Evolutionary conservation across 2,329 filamentous ascomycete genomes (phyloP), one percentile per base, ranked within the genome.

Genomic region (Eutypa lata): DNA sequence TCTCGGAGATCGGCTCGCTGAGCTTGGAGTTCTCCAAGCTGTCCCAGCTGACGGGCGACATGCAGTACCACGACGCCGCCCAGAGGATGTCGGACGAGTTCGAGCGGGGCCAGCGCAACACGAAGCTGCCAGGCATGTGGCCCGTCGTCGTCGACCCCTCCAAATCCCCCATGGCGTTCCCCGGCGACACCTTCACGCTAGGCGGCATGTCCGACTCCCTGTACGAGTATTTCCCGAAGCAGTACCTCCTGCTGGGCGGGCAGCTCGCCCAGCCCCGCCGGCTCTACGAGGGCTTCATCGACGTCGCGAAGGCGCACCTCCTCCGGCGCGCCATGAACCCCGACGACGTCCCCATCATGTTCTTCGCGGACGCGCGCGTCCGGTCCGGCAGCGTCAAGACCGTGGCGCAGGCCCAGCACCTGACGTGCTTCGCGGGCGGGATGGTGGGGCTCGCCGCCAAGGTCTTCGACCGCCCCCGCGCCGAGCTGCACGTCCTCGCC

Each of bases 161-260:
- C 57, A 80, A 79, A 0, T 84, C 86, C 4, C 73, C 84, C 13
- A 76, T 89, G 38, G 81, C 82, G 46, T 66, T 68, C 35, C 59
- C 55, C 11, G 72, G 80, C 47, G 78, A 86, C 56, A 70, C 79
- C 43, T 83, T 82, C 57, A 78, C 77, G 0, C 72, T 82, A 2
- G 81, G 80, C 44, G 80, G 76, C 37, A 80, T 79, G 75, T 75
- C 78, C 3, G 81, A 84, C 62, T 82, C 80, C 14, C 67, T 81
- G 1, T 84, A 83, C 56, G 82, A 84, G 63, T 93, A 91, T 65
- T 79, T 89, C 57, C 76, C 80, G 0, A 73, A 90, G 65, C 78
- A 88, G 64, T 83, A 84, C 63, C 71, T 89, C 47, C 72, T 90
- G n/a, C 78, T 89, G 0, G 84, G 84, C 35, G 87, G 87, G 3